phyloP scores from a whole-genome alignment of 2,329 filamentous ascomycete species.

The Coniella lustricola region DNA sequence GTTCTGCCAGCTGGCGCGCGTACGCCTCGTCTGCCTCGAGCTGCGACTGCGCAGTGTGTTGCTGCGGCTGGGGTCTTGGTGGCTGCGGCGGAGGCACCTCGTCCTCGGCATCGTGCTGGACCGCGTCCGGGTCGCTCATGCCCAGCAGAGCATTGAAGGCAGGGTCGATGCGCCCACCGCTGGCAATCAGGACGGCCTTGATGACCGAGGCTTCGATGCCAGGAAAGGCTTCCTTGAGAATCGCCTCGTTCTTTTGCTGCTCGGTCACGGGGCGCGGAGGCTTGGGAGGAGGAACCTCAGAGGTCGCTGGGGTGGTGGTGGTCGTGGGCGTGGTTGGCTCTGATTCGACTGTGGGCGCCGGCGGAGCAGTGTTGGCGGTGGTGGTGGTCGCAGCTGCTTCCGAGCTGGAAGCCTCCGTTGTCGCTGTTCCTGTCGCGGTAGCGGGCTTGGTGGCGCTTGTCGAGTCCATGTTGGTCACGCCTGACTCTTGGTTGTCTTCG shows the following conservation, averaged over 20 bases:
- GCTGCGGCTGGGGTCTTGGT: conserved; percentile 31
- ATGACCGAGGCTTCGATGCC: conserved; percentile 72
- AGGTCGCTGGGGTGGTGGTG: conserved; percentile 12
- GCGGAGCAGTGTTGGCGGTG: background rate
- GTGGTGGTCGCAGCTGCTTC: conserved; percentile 16
- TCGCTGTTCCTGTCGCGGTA: conserved; percentile 17
- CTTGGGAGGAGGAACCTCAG: conserved; percentile 60
- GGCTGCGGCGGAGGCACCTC: conserved; percentile 64
- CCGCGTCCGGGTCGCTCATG: conserved; percentile 73
- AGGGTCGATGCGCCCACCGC: conserved; percentile 79
- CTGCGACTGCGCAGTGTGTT: conserved; percentile 56
- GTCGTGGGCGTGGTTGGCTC: conserved; percentile 21
- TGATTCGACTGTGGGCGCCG: conserved; percentile 12
- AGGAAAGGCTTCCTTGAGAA: conserved; percentile 90
- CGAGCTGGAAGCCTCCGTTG: conserved; percentile 22
- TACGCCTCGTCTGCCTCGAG: conserved; percentile 87
- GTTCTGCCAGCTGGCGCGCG: conserved; percentile 85
- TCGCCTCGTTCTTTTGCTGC: conserved; percentile 77
- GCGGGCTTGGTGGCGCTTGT: conserved; percentile 20
- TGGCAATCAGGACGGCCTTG: conserved; percentile 81
- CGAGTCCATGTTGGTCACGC: conserved; percentile 33
- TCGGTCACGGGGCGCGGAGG: conserved; percentile 78
- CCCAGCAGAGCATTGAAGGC: conserved; percentile 91
- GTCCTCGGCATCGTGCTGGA: conserved; percentile 46
- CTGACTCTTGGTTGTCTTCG: conserved; percentile 59